Evolutionary conservation across 495 filamentous ascomycete species (phyloP), one percentile per base, ranked within the genome.

Genomic region (Daldinia grandis): DNA sequence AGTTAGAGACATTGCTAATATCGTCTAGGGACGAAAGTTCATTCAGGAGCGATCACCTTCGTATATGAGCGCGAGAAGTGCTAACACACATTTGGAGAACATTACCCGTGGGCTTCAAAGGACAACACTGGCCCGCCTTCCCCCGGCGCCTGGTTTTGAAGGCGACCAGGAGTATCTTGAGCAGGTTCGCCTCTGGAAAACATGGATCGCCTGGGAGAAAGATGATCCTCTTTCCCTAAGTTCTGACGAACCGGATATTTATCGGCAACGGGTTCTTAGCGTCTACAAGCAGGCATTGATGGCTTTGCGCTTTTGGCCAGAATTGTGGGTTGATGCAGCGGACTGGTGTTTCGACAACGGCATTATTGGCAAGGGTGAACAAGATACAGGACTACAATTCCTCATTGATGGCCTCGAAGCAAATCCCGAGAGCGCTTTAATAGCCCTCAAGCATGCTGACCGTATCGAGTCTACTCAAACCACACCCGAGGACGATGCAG

Each of bases 171-270:
- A 97, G 72, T 99, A 92, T 76, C 80, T 88, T 62, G 86, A 91
- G 59, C 95, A 98, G 75, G 89, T 96, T n/a, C 87, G 91, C 35
- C 84, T 95, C 10, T 99, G 95, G 95, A 93, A 93, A 75, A 87
- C 85, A 54, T 99, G 95, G 95, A 91, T 98, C 61, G 80, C 86
- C 12, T 98, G 93, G 93, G 95, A 99, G 81, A 96, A 95, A 72
- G 89, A 89, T 8, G 95, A 99, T 77, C 93, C 92, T 0, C 81
- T 99, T 30, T 91, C 96, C 59, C 76, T 98, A 14, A 91, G 74
- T 87, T 76, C 89, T 88, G 93, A 98, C 17, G 93, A 98, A 69
- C 77, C 82, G 6, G 81, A 85, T 33, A 84, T 88, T 1, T 96
- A 90, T 80, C 90, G 89, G 66, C 83, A 87, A 61, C 90, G 95